These are phyloP conservation scores for Schizophyllum commune DNA, from an alignment of 1,284 basidiomycete genomes.

Conservation along the genomic window DNA sequence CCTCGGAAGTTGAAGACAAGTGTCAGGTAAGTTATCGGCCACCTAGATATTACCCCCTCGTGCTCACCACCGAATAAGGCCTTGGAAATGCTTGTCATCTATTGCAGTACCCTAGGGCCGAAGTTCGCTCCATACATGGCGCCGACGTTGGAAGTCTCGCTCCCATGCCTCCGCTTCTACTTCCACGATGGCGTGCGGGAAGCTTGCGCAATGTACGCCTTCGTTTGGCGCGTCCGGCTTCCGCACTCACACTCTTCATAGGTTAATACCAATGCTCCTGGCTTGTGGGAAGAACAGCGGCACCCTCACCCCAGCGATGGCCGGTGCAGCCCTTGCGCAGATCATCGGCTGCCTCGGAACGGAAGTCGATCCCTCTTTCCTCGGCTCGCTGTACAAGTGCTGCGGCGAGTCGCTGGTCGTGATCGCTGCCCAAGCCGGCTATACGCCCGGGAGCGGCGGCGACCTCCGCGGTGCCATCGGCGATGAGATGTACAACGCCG, in stretches of 20 bases:
- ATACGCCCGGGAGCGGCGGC: background rate
- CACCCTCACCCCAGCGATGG: constrained; percentile 63
- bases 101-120: constrained; percentile 62
- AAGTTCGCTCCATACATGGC: constrained; percentile 69
- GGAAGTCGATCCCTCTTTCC: constrained; percentile 68
- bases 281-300: constrained; percentile 63
- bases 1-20: constrained; percentile 79
- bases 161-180: constrained; percentile 65
- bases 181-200: constrained; percentile 82
- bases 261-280: constrained; percentile 69
- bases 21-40: constrained; percentile 35
- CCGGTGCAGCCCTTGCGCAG: constrained; percentile 60
- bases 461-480: constrained; percentile 45
- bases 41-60: background rate
- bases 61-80: constrained; percentile 25
- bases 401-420: constrained; percentile 62
- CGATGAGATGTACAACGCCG: constrained; percentile 40
- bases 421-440: constrained; percentile 20
- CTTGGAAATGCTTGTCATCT: constrained; percentile 77
- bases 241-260: constrained; percentile 19
- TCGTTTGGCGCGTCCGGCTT: background rate
- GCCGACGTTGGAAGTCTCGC: constrained; percentile 61
- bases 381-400: constrained; percentile 71
- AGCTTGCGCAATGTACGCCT: constrained; percentile 59
- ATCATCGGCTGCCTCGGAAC: constrained; percentile 53